Base-by-base conservation (phyloP, 2,329 filamentous ascomycete species). In the Cephalotrichum gorgonifer region DNA sequence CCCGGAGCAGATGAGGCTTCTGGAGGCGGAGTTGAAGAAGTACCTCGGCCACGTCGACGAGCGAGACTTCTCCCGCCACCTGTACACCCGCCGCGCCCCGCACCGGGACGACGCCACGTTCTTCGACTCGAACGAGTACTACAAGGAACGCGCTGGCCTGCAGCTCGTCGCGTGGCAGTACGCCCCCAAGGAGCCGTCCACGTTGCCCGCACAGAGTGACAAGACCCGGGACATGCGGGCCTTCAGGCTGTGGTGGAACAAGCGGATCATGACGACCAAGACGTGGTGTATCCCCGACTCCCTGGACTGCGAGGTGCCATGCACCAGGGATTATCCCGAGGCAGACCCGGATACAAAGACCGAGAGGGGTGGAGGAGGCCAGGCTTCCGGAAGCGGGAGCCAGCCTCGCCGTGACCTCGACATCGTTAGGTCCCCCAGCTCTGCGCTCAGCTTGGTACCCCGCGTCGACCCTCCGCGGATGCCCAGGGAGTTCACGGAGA, bases 101-200 rank as follows among this genome's bases (percentile, higher is more conserved):
- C 15, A 5, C 9, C 9, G 30, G 14, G 45, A 30, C n/a, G 27
- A 22, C 4, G 47, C 17, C 6, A 17, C 30, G 9, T n/a, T 25
- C 25, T 22, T 23, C 12, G 22, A 48, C 22, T 27, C 33, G 12
- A 23, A 43, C 25, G 20, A 15, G 12, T 49, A 17, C 12, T 49
- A 43, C 28, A 15, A 30, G 4, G 27, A 22, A 6, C 25, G 39
- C 11, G 35, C 47, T 3, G 47, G 47, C 1, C 30, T 8, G 14
- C 15, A 41, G n/a, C n/a, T 49, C 25, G 47, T 49, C 1, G 39
- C 27, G 14, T 49, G 27, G 26, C 38, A 43, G 20, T 49, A 49
- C 39, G 47, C 39, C 22, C 47, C 47, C 17, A n/a, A 43, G 17
- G 33, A 41, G 22, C 25, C 9, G 7, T 39, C 45, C 22, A 14